Evolutionary conservation across 139 green algal genomes (phyloP), one percentile per base, ranked within the genome.

Genomic region (Pseudopediastrum boryanum): DNA sequence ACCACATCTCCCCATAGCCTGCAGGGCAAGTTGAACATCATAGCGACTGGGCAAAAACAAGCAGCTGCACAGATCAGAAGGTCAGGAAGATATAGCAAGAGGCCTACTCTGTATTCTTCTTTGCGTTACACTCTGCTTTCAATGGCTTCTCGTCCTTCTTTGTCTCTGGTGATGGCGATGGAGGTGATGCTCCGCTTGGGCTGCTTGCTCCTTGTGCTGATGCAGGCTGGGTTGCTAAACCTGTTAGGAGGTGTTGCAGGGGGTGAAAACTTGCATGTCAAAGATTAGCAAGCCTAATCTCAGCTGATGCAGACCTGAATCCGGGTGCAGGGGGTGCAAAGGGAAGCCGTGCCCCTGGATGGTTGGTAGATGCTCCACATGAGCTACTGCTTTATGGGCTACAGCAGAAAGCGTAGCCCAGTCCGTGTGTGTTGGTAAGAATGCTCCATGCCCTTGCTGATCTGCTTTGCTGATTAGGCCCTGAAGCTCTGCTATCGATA

Each of bases 1-100:
- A 97, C 83, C 35, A 90, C 86, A 41, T 96, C 93, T 16, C 93
- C 93, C 90, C 90, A 95, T 35, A 92, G 88, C 80, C 89, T 95
- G 88, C 71, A 81, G 21, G 27, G 21, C 1, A 7, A 2, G 64
- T 25, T 43, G 7, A 27, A 8, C 38, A 4, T 5, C 48, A 64
- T 27, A 46, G 66, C 50, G 50, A 16, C 9, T 46, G 27, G 13
- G 7, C 10, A 29, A 10, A 41, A 23, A 35, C 48, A 19, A 19
- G 16, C 48, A 16, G 19, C 48, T 16, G 48, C 48, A 19, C 16
- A 19, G 48, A 19, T 27, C 16, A 19, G 16, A 58, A 58, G 48
- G 16, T 27, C 48, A 36, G 5, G 19, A 19, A 9, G 46, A 36
- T 27, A 70, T 51, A 44, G 27, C 3, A 39, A 31, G 38, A 21